Evolutionary conservation across 805 yeast species (phyloP), one percentile per base, ranked within the genome.

Genomic region (Saccharomycodes ludwigii): DNA sequence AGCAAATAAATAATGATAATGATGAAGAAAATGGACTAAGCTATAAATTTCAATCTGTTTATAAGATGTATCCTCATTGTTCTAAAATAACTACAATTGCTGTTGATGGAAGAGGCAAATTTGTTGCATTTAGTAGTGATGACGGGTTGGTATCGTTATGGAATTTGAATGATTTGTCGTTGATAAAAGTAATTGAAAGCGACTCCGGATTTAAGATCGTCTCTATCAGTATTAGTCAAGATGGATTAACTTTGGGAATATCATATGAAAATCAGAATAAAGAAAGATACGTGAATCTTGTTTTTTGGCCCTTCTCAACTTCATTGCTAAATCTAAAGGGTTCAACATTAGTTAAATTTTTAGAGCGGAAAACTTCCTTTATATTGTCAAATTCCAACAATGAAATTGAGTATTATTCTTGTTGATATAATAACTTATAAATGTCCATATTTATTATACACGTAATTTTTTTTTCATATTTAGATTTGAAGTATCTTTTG

Each of bases 111-210:
- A 44, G 59, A 30, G 83, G 77, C 0, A 41, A 52, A 15, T 66
- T 49, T 40, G 35, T 76, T 8, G 63, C 66, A 3, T 65, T 64
- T 2, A 83, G 80, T 0, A 59, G 76, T 13, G 65, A 63, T 34
- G 80, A 73, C 37, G 79, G 79, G 17, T 59, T 66, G 13, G 61
- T 70, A 5, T 60, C 72, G 13, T 24, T 70, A 8, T 73, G 76
- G 76, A 55, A 58, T 24, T 46, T 65, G 6, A 37, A 46, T 2
- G 56, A 59, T 18, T 50, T 70, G 50, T 50, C 60, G 32, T 55
- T 58, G 28, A 35, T 44, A n/a, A 46, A 48, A 21, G 62, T 65
- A 0, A 42, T 66, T 9, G 48, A 25, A 25, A 25, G 65, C 22
- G 41, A 54, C n/a, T 48, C 59, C 3, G 71, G 65, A 43, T 65